Percentiles rank a stretch among this genome's conserved stretches.
These are phyloP conservation scores for Clonostachys sp. DNA, from an alignment of 2,329 filamentous ascomycete genomes.

Conservation along the genomic window DNA sequence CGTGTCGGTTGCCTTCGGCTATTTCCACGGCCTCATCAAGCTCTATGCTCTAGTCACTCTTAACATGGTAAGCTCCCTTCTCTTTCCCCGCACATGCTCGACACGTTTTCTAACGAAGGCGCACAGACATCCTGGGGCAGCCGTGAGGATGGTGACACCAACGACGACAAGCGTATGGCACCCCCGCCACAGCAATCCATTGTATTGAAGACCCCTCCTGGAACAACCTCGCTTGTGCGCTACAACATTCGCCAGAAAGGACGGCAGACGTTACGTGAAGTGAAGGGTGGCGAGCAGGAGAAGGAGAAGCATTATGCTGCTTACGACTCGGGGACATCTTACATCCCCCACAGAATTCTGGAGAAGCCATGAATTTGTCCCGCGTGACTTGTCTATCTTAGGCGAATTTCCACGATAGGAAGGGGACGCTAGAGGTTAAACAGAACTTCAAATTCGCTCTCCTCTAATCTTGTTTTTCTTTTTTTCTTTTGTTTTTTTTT, in stretches of 20 bases:
- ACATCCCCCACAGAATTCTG: slow-evolving; percentile 5
- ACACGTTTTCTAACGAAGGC: slow-evolving; percentile 2
- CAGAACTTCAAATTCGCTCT: neutral
- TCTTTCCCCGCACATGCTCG: neutral
- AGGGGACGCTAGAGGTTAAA: neutral
- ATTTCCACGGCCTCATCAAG: slow-evolving; percentile 90
- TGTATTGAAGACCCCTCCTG: slow-evolving; percentile 37
- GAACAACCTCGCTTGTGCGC: slow-evolving; percentile 35
- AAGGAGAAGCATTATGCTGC: slow-evolving; percentile 20
- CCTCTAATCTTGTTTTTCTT: neutral
- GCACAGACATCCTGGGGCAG: slow-evolving; percentile 92
- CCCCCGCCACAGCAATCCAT: slow-evolving; percentile 34
- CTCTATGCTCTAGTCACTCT: slow-evolving; percentile 80
- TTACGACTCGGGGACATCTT: slow-evolving; percentile 29
- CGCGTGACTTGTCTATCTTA: neutral
- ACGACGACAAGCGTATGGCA: slow-evolving; percentile 68
- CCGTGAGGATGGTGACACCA: slow-evolving; percentile 83
- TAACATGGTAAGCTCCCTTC: slow-evolving; percentile 63
- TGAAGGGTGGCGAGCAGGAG: slow-evolving; percentile 16
- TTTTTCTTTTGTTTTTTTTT: slow-evolving; percentile 1
- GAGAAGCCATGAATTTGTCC: too few relatives aligned
- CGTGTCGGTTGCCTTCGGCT: slow-evolving; percentile 85
- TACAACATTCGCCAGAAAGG: slow-evolving; percentile 38
- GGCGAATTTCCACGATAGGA: neutral
- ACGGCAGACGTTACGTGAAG: slow-evolving; percentile 18